Evolutionary conservation across 2,329 filamentous ascomycete species (phyloP), one percentile per base, ranked within the genome.

Genomic region (Exophiala sp.): DNA sequence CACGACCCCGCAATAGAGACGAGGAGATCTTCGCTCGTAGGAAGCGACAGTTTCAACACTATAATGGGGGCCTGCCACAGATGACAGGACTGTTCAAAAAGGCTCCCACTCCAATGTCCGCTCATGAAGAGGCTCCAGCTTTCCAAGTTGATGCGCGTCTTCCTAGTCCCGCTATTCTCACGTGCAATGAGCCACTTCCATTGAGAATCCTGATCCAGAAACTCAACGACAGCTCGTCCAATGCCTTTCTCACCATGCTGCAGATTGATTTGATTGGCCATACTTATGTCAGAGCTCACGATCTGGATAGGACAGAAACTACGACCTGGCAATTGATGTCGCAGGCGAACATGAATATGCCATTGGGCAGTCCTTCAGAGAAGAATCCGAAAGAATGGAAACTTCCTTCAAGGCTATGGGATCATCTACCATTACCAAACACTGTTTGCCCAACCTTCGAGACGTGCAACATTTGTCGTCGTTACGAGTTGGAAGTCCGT

Each of bases 11-110:
- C 3, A 74, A 78, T 42, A 80, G 83, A 1, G 81, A 83, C 20
- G 86, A 90, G 61, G 91, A 97, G 70, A 85, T 87, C 2, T 99
- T 89, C 72, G 94, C 91, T 2, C 79, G 91, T 54, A 82, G 92
- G 18, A 78, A 80, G 54, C 83, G 86, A 63, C 78, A 82, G 57
- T 87, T 87, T 62, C 69, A 71, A 50, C 69, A 66, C 49, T 57
- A 59, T 21, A 60, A 70, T 4, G 62, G 18, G 9, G 9, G 66
- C 7, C 48, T 59, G 16, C 66, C 66, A 49, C 83, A 80, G 66
- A 84, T 81, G 61, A 79, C 78, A 56, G 77, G 79, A 2, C 72
- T 89, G 18, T 88, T 90, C 62, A 77, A 77, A 40, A 75, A 74
- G 39, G 54, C 62, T 10, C 68, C 63, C 14, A 61, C 53, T 6